Base-by-base conservation (phyloP, 2,329 filamentous ascomycete genomes). In the Arthrinium phaeospermum region DNA sequence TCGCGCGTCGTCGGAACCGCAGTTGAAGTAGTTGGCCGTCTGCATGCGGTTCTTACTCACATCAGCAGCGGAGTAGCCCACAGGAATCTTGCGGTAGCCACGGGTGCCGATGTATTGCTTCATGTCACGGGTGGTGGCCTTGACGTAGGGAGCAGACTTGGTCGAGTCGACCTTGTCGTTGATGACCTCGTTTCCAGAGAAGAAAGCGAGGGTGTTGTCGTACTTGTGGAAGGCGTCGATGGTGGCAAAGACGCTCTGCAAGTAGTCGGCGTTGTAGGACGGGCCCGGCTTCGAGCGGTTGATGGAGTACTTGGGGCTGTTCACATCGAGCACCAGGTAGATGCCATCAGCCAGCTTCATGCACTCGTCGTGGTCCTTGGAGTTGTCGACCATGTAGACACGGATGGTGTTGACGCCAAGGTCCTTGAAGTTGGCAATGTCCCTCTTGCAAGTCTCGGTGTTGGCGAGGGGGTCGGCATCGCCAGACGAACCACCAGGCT, bases 11-110 rank as follows among this genome's bases (percentile, higher is more conserved):
- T 96, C 93, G 71, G 90, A 86, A 74, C 95, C 95, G 81, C 95
- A 98, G 89, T 98, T 98, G 91, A 98, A 94, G 88, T 97, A 98
- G 71, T 91, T 80, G 68, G 95, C 95, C 81, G 94, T 94, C 85
- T 98, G 90, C 85, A 93, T 90, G 78, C 95, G 93, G 87, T 97
- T 98, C 79, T 91, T 88, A 73, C 93, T 88, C 72, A 98, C 93
- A 84, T 98, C 95, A 73, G 95, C 95, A 51, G 89, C 89, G 22
- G 89, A 90, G 84, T 95, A 95, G 47, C 93, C 93, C 71, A 95
- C 92, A n/a, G 92, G 93, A 67, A 94, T 86, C 71, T 86, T 80
- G 77, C 92, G 90, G 78, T 93, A 88, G 64, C 87, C 86, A 46
- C 89, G 90, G 71, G 85, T 83, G 75, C 85, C 86, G 77, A 94